Base-by-base conservation (phyloP, 768 basidiomycete genomes). In the Dendrothele bispora region DNA sequence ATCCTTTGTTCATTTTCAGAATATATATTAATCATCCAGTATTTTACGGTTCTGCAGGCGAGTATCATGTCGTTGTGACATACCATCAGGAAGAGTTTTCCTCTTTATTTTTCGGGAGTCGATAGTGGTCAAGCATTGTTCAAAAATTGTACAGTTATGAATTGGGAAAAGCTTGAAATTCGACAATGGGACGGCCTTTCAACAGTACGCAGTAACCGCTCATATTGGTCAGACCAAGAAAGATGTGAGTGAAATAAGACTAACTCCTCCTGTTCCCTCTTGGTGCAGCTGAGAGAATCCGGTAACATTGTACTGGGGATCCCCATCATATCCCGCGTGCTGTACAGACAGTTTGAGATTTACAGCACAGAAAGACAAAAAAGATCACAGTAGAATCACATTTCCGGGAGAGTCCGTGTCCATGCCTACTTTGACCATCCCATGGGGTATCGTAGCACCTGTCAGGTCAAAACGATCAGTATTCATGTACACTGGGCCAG, bases 371-470 rank as follows among this genome's bases (percentile, higher is more conserved):
- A 11, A 21, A 22, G 36, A 18, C 7, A 26, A 30, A 14, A 26
- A 15, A 24, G 11, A 35, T 26, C n/a, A 43, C 17, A 34, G 25
- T 22, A 35, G 24, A 41, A 71, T 27, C 53, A 81, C 81, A 58
- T 80, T 80, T 56, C 74, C 78, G 3, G 81, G 79, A 11, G 81
- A 81, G 55, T 84, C 79, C 0, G 82, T 84, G 56, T 86, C 83
- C 75, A 84, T 77, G 6, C 83, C 83, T 2, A 68, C 74, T 65
- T 86, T 86, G 14, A 78, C 73, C 83, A 84, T 82, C n/a, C 84
- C 83, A 62, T 84, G 82, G 2, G 84, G 84, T 18, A 82, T 56
- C 2, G 80, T 84, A 0, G 80, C 82, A 35, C 83, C 83, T 82
- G 37, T 3, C 18, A 29, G 12, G 20, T 43, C 34, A 18, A 39